Base-by-base conservation (phyloP, 768 basidiomycete species). In the Dentipellis fragilis region DNA sequence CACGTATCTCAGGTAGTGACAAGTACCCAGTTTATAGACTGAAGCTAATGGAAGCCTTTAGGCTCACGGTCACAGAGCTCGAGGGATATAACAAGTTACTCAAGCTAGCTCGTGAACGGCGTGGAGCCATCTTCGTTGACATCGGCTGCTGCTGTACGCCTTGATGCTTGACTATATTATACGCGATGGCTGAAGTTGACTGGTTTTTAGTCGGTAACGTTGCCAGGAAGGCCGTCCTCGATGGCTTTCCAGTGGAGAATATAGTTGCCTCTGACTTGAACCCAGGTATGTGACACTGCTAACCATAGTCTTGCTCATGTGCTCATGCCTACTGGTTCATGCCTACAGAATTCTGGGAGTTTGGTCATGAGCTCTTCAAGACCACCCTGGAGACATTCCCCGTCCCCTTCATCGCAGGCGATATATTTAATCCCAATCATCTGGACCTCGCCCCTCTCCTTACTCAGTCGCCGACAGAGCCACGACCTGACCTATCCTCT, bases 361-460 rank as follows among this genome's bases (percentile, higher is more conserved):
- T 77, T 4, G 84, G 84, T 0, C 83, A 85, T 58, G 70, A 77
- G 47, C 71, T 87, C 14, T 87, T 84, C 69, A 73, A 66, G 51
- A 73, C 78, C 3, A 80, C 71, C 0, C 74, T 76, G 0, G 67
- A 75, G 40, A 72, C 75, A 0, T 85, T 81, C 66, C 78, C 81
- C 1, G 79, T 73, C 0, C 65, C 69, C 0, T 86, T 87, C 63
- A 54, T 86, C 14, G 66, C 72, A 10, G 85, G 84, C 0, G 75
- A 87, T 57, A 71, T 66, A 0, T 76, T 86, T 47, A 73, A 83
- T 56, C 66, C 74, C 7, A 56, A 59, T 2, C 69, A 78, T 52
- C 71, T 84, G 17, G 61, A 72, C 4, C 47, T 54, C 23, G 62
- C 61, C 0, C 63, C 65, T 6, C 62, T 64, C 48, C 64, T 67